Base-by-base conservation (phyloP, 129 eudicot species). In the Gnaphalium uliginosum region DNA sequence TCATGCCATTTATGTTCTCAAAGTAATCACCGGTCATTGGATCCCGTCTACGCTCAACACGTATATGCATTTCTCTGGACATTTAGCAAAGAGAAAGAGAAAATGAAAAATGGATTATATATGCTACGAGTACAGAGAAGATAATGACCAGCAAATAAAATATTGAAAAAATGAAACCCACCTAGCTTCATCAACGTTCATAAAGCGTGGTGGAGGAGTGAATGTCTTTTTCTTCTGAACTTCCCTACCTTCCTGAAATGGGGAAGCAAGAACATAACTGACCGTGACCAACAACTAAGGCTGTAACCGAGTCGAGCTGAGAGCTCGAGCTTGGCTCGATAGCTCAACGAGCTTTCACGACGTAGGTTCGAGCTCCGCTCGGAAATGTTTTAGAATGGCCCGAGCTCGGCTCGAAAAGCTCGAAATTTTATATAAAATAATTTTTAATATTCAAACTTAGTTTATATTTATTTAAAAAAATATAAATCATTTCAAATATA, bases 141-240 rank as follows among this genome's bases (percentile, higher is more conserved):
- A n/a, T 13, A 24, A 35, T 50, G 9, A 58, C 46, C 21, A 14
- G 58, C 22, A 56, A 14, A 37, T 23, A 11, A 35, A 59, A 13
- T 57, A 75, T 32, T 33, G 69, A 37, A 17, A 18, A 25, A 15
- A 73, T 25, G 6, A 61, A 27, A 74, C 64, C 18, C 32, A 93
- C 97, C 96, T 89, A 68, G 98, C 98, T 83, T 94, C 97, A 48
- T 94, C 99, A 75, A 94, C 89, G 75, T 91, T 94, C 97, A 94
- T 85, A 69, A 94, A 87, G 24, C 97, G 90, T 54, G 93, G 93
- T 15, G 99, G 97, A n/a, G 96, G 96, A 63, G 87, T 92, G 71
- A 94, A 91, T 29, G 93, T 76, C 85, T 91, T 94, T 64, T 90
- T 94, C 84, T 89, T 94, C 24, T 85, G 92, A 66, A 84, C 97